A percentile compares a stretch with the other conserved stretches of the same genome.
Conservation (phyloP, 805 yeast species). For the Saccharomycopsis schoenii region DNA sequence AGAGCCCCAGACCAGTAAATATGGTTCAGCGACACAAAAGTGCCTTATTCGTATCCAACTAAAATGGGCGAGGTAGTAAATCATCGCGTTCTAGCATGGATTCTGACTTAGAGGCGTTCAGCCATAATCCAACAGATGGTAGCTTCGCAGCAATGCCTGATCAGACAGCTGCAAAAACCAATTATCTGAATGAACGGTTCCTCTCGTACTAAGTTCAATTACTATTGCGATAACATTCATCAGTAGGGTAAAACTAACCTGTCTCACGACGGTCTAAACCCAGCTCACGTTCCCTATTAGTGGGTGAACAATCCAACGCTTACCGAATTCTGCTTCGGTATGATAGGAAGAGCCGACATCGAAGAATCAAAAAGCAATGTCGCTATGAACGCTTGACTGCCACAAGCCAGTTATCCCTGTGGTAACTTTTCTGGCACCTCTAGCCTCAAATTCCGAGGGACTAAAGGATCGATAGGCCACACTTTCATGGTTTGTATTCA, state of each 20-base stretch:
- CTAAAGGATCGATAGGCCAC: conserved; percentile 42
- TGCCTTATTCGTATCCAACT: conserved; percentile 35
- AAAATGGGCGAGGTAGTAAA: conserved; percentile 33
- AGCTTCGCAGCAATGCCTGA: conserved; percentile 39
- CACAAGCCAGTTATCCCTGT: conserved; percentile 24
- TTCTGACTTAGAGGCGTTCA: conserved; percentile 36
- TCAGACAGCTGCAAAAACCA: conserved; percentile 38
- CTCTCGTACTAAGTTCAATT: conserved; percentile 38
- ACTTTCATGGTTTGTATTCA: conserved; percentile 38
- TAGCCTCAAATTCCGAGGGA: conserved; percentile 36
- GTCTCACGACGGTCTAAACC: conserved; percentile 37
- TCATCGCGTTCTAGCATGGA: conserved; percentile 43
- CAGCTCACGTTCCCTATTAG: conserved; percentile 1
- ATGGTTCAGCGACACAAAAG: conserved; percentile 33
- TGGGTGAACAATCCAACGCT: conserved; percentile 1
- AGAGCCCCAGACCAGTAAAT: conserved; percentile 31
- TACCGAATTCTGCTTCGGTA: conserved; percentile 1
- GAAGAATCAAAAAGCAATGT: not conserved
- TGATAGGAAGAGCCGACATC: conserved; percentile 1
- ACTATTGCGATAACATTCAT: conserved; percentile 31
- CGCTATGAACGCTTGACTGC: conserved; percentile 1
- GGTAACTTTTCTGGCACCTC: conserved; percentile 37
- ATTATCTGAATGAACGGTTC: conserved; percentile 39
- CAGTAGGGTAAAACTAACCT: conserved; percentile 37
- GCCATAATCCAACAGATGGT: conserved; percentile 41